Evolutionary conservation across 179 eudicot species (phyloP).

Genomic region (Beta lomatogona): DNA sequence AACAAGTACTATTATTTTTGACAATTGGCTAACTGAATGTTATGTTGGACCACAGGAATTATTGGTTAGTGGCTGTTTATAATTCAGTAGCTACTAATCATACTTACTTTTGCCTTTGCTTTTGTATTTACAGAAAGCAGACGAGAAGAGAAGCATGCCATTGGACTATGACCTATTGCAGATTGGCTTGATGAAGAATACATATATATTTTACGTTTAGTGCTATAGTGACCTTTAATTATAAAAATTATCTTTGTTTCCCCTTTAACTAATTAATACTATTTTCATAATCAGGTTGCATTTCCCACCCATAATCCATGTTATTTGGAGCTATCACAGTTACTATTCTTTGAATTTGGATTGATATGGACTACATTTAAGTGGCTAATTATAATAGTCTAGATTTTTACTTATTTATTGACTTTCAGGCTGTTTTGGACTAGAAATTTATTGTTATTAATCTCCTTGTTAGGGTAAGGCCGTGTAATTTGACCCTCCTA

Average conservation of each 20-base stretch:
- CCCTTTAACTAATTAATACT: too few species aligned
- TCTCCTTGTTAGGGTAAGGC: too few species aligned
- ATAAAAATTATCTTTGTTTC: neutral
- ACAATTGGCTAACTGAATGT: too few species aligned
- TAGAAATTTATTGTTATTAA: too few species aligned
- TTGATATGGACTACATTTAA: neutral
- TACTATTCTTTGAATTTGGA: neutral
- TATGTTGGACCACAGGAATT: too few species aligned
- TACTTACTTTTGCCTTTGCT: neutral
- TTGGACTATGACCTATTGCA: neutral
- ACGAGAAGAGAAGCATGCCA: neutral
- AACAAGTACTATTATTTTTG: too few species aligned
- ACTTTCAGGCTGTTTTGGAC: too few species aligned
- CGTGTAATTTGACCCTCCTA: neutral
- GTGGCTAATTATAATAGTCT: too few species aligned
- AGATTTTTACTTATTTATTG: too few species aligned
- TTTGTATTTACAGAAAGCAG: neutral
- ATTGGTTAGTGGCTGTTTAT: too few species aligned
- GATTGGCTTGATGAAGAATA: neutral
- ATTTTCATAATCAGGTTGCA: neutral
- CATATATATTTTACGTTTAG: neutral
- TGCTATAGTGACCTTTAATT: neutral
- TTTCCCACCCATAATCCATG: too few species aligned
- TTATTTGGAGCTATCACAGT: too few species aligned
- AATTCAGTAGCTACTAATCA: neutral